Percentiles rank a stretch among this genome's conserved stretches.
Conservation (phyloP, 208 protist genomes). For the Phytomonas francai region DNA sequence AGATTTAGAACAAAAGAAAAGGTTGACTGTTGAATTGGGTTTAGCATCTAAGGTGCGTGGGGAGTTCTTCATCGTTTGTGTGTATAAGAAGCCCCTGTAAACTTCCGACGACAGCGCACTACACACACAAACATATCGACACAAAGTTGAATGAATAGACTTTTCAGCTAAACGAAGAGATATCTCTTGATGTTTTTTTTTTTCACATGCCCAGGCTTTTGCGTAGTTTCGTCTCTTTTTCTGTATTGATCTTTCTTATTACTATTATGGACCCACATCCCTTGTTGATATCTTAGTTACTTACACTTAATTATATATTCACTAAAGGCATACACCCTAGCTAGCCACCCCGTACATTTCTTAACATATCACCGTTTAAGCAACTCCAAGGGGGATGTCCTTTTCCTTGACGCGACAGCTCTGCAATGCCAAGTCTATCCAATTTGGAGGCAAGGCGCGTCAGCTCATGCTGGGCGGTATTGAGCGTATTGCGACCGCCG, state of each 20-base stretch:
- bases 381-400: constrained; percentile 12
- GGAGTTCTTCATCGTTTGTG: constrained; percentile 8
- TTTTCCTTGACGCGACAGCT: constrained; percentile 24
- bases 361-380: background rate
- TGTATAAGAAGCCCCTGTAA: background rate
- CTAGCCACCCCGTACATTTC: background rate
- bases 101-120: background rate
- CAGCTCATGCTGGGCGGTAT: constrained; percentile 94
- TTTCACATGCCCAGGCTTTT: background rate
- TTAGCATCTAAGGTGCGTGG: background rate
- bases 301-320: background rate
- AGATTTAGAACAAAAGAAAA: background rate
- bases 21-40: background rate
- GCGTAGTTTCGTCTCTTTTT: background rate
- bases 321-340: background rate
- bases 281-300: background rate
- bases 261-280: background rate
- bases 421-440: constrained; percentile 90
- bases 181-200: background rate
- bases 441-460: constrained; percentile 93
- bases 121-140: background rate
- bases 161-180: background rate
- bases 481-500: constrained; percentile 95
- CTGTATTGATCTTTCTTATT: constrained; percentile 10
- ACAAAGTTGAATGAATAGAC: background rate